Evolutionary conservation across 1,284 basidiomycete species (phyloP), one percentile per base, ranked within the genome.

Genomic region (Meira miltonrushii): DNA sequence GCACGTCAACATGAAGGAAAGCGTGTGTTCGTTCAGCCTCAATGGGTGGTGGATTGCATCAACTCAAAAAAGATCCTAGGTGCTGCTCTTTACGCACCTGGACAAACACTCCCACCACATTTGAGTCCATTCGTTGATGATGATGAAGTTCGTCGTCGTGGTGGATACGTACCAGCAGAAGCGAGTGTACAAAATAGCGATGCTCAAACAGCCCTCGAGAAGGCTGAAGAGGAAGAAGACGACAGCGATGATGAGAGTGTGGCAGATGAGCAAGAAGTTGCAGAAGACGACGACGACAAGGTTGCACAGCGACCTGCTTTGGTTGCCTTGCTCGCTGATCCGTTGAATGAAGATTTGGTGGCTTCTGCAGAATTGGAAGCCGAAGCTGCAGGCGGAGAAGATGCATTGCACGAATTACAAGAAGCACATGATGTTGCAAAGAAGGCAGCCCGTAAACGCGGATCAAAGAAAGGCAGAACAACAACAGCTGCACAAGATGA

Each of bases 31-130:
- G 84, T 98, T 9, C 95, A 98, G 80, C 95, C 95, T 15, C 95
- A 98, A 79, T 98, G 95, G 94, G 85, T 97, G 28, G 89, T 93
- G 39, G 95, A 99, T 80, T 95, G 89, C 76, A 87, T 95, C 74
- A 98, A 98, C 79, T 85, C 87, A 21, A 85, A 87, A 17, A 90
- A 85, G 78, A 83, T 96, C 58, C 83, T 97, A 38, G 83, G 91
- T 0, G 89, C 93, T 69, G 92, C 88, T 59, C 82, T 85, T 50
- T 98, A 98, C 78, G 84, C 83, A 10, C 92, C 92, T 67, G 95
- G 93, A 1, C 85, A 86, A 69, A 85, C 85, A 1, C 84, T 98
- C 47, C 95, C 95, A 5, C 93, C 95, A 38, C 95, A 98, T 81
- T 79, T 98, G 64, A 94, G 90, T 81, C 95, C 95, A 17, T 99